Percentiles rank a stretch among this genome's conserved stretches.
These are phyloP conservation scores for Boehmeria nivea DNA, from an alignment of 306 rosid genomes.

Conservation along the genomic window DNA sequence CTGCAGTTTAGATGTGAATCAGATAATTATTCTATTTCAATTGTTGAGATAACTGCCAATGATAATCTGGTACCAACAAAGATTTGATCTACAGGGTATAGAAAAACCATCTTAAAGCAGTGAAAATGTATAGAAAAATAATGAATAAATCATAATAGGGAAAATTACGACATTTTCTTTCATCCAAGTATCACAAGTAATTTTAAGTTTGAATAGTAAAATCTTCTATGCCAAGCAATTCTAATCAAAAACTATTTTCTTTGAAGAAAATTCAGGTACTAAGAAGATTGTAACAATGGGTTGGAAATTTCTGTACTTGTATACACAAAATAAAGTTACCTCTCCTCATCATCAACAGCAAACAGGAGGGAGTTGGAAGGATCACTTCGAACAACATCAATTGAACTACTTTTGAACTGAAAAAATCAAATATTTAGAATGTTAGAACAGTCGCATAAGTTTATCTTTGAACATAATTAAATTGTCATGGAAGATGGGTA, in stretches of 20 bases:
- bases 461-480: constrained; percentile 2
- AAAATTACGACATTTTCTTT: too few relatives aligned
- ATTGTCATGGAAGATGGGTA: constrained; percentile 14
- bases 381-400: constrained; percentile 50
- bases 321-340: constrained; percentile 41
- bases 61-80: too few relatives aligned
- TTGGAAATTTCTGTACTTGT: constrained; percentile 3
- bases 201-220: too few relatives aligned
- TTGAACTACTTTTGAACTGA: constrained; percentile 70
- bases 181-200: too few relatives aligned
- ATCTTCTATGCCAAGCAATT: too few relatives aligned
- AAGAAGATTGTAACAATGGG: neutral
- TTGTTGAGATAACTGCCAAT: too few relatives aligned
- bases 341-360: constrained; percentile 66
- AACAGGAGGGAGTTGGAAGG: constrained; percentile 50
- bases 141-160: neutral
- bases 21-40: neutral
- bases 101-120: too few relatives aligned
- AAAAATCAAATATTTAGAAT: constrained; percentile 20
- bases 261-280: neutral
- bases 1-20: constrained; percentile 40
- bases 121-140: neutral
- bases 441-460: constrained; percentile 4
- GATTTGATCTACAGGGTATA: neutral
- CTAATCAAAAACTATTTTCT: too few relatives aligned